A percentile compares a stretch with the other conserved stretches of the same genome.
Conservation (phyloP, 306 rosid species). For the Fragaria ananassa region DNA sequence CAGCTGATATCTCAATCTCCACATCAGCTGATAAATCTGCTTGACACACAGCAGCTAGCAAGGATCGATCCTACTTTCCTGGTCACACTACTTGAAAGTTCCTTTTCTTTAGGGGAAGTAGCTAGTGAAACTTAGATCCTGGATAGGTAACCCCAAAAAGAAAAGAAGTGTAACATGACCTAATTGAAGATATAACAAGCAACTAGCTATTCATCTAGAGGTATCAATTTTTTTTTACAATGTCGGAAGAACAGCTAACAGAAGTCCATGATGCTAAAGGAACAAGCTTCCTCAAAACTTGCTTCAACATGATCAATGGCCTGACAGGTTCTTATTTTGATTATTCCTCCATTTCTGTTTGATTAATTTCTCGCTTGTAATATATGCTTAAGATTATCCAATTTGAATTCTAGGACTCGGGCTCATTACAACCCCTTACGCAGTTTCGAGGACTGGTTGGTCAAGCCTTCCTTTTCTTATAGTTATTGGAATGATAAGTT, state of each 20-base stretch:
- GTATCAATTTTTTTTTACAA: background rate
- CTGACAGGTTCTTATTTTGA: conserved; percentile 10
- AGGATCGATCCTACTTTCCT: background rate
- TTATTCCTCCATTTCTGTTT: background rate
- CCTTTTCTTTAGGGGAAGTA: background rate
- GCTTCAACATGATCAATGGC: conserved; percentile 19
- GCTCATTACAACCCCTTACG: conserved; percentile 14
- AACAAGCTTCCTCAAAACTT: conserved; percentile 14
- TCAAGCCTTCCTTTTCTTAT: conserved; percentile 6
- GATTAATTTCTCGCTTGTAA: no score
- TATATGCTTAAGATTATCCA: background rate
- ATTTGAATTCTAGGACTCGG: background rate
- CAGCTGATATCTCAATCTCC: background rate
- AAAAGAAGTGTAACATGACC: background rate
- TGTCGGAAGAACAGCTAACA: background rate
- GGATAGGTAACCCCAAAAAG: background rate
- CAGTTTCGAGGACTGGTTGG: conserved; percentile 14
- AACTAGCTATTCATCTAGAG: background rate
- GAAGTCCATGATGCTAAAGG: background rate
- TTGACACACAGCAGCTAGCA: background rate
- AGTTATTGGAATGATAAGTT: background rate
- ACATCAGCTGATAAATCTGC: background rate
- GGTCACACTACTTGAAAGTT: background rate
- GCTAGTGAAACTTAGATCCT: background rate
- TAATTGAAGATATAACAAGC: background rate